Evolutionary conservation across 1,284 basidiomycete genomes (phyloP).

Genomic region (Boletus hoseneyae): DNA sequence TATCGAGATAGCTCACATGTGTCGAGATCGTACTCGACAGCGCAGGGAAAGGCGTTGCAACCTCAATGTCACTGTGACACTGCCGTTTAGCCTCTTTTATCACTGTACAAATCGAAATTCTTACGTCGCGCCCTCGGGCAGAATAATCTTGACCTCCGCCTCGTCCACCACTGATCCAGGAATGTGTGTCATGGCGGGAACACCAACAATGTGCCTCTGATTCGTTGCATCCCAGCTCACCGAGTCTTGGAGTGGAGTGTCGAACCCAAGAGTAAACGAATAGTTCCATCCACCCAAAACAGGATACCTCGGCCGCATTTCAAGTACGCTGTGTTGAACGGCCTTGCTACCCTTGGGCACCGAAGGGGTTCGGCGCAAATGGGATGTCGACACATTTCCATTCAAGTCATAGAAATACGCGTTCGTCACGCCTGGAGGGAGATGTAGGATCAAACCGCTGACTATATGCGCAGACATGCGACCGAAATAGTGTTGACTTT

Average conservation of each 20-base stretch:
- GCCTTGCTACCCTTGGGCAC: conserved; percentile 52
- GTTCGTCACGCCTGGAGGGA: conserved; percentile 79
- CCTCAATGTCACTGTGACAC: conserved; percentile 65
- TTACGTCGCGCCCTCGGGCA: conserved; percentile 94
- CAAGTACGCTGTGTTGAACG: conserved; percentile 62
- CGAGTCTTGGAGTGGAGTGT: conserved; percentile 77
- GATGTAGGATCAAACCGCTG: conserved; percentile 64
- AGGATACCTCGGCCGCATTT: conserved; percentile 89
- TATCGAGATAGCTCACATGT: conserved; percentile 90
- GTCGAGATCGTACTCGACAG: conserved; percentile 56
- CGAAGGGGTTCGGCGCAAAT: conserved; percentile 68
- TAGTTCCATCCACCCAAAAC: conserved; percentile 98
- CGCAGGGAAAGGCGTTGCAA: conserved; percentile 77
- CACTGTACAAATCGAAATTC: conserved; percentile 32
- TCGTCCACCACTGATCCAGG: conserved; percentile 80
- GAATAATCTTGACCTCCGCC: conserved; percentile 76
- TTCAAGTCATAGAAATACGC: conserved; percentile 89
- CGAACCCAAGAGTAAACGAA: conserved; percentile 91
- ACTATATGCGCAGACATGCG: conserved; percentile 68
- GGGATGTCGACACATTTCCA: conserved; percentile 96
- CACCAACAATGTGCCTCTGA: conserved; percentile 68
- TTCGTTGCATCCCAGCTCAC: conserved; percentile 57
- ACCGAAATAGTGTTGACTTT: conserved; percentile 69
- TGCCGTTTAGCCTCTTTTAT: conserved; percentile 4
- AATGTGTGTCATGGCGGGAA: conserved; percentile 86